phyloP scores from a whole-genome alignment of 1,139 yeast genomes.

The Meyerozyma smithsonii region DNA sequence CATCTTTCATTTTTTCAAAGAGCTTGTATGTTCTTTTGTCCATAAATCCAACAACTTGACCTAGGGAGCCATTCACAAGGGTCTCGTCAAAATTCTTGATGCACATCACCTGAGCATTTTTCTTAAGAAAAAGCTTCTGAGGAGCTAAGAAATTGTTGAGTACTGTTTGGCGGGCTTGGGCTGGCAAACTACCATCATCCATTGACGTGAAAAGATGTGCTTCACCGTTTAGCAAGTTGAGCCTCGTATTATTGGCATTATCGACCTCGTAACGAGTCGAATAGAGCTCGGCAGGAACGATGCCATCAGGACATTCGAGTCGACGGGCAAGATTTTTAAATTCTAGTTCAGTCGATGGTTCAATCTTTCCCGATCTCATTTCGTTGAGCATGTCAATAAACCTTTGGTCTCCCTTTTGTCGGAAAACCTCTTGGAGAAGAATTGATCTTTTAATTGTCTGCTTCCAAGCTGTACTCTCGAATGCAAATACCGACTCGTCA shows the following conservation, averaged over 20 bases:
- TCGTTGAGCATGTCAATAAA: slow-evolving; percentile 86
- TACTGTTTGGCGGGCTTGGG: slow-evolving; percentile 38
- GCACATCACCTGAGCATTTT: slow-evolving; percentile 95
- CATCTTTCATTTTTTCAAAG: slow-evolving; percentile 15
- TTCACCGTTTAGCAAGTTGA: slow-evolving; percentile 48
- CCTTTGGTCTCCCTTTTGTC: slow-evolving; percentile 78
- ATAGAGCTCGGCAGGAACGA: slow-evolving; percentile 81
- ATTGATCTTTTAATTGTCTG: slow-evolving; percentile 60
- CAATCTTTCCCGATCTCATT: slow-evolving; percentile 70
- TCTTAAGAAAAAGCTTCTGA: slow-evolving; percentile 54
- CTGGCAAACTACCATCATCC: slow-evolving; percentile 59
- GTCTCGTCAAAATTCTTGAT: slow-evolving; percentile 84
- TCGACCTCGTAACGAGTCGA: slow-evolving; percentile 87
- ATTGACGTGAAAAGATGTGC: slow-evolving; percentile 46
- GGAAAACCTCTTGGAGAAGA: slow-evolving; percentile 73
- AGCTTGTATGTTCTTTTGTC: slow-evolving; percentile 33
- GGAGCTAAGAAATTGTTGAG: slow-evolving; percentile 75
- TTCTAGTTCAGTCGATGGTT: slow-evolving; percentile 46
- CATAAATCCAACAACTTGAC: slow-evolving; percentile 56
- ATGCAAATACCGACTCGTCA: slow-evolving; percentile 51
- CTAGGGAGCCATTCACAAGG: slow-evolving; percentile 89
- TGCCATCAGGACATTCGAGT: slow-evolving; percentile 56
- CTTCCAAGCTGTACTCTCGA: slow-evolving; percentile 75
- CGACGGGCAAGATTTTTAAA: slow-evolving; percentile 57
- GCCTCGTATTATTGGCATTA: slow-evolving; percentile 57